Evolutionary conservation across 257 asterid genomes (phyloP), one percentile per base, ranked within the genome.

Genomic region (Solanum lignicaule): DNA sequence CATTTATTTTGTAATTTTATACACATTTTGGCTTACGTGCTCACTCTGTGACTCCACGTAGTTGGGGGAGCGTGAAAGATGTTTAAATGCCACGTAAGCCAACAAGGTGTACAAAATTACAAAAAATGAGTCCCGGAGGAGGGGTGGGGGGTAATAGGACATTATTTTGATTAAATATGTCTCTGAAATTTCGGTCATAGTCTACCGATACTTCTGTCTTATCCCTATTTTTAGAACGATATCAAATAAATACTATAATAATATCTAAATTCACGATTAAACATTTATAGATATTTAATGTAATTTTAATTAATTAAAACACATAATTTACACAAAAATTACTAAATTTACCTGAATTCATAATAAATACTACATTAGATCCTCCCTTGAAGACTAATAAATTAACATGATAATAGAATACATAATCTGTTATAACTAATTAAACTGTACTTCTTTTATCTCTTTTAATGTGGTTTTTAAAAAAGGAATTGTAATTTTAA

Each of bases 161-260:
- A 18, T 52, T 52, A 52, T 52, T 52, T 52, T 16, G 4, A 0
- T 48, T 16, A 48, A 48, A 2, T 52, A 1, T 48, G 23, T 48
- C 1, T 16, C 21, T 48, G 0, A 0, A 0, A 6, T 15, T 48
- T 52, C 60, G 0, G 1, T 6, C 60, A 52, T 52, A 52, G 1
- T 52, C 4, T 15, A 16, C 0, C 3, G 3, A 0, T 52, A 16
- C 60, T 52, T 52, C 1, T 52, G 3, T 5, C 9, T 18, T 52
- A 16, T 52, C 21, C 21, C 9, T 52, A 52, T 52, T 65, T 25
- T 29, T 25, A 66, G 14, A 66, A 66, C 6, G 4, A 25, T 25
- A 25, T 68, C 18, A 29, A 68, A 65, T 65, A n/a, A 68, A 29
- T 13, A 14, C 4, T 68, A 27, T 68, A 68, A 68, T 29, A 29